Evolutionary conservation across 2,329 filamentous ascomycete genomes (phyloP).

Genomic region (Aspergillus transmontanensis): DNA sequence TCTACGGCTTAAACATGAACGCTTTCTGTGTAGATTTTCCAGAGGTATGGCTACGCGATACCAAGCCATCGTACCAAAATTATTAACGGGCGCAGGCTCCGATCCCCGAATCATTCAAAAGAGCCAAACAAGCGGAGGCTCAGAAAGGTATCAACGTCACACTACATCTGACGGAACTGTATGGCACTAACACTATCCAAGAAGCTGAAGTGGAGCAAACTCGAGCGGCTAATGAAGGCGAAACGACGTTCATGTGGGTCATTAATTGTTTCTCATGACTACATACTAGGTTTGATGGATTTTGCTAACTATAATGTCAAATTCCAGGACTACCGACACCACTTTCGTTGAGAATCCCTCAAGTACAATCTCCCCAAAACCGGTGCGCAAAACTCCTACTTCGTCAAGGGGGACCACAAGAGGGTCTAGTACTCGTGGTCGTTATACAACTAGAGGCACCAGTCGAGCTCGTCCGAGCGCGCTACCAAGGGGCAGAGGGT

Average conservation of each 20-base stretch:
- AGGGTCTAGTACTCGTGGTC: slow-evolving; percentile 30
- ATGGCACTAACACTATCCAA: slow-evolving; percentile 22
- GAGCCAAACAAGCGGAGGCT: slow-evolving; percentile 62
- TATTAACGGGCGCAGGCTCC: slow-evolving; percentile 62
- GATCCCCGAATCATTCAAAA: slow-evolving; percentile 77
- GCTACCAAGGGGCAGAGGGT: slow-evolving; percentile 43
- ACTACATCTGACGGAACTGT: background rate
- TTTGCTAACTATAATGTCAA: slow-evolving; percentile 8
- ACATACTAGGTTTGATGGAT: slow-evolving; percentile 6
- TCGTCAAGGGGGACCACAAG: slow-evolving; percentile 26
- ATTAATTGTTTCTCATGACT: background rate
- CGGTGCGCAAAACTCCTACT: slow-evolving; percentile 35
- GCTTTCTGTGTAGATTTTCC: slow-evolving; percentile 98
- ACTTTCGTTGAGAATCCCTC: slow-evolving; percentile 86
- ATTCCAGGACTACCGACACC: slow-evolving; percentile 78
- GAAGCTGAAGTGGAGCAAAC: slow-evolving; percentile 37
- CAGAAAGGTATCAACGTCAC: slow-evolving; percentile 43
- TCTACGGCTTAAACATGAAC: slow-evolving; percentile 98
- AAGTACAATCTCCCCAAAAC: slow-evolving; percentile 50
- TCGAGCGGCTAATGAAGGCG: slow-evolving; percentile 55
- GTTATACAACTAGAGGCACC: slow-evolving; percentile 42
- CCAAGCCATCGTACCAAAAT: background rate
- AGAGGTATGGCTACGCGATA: slow-evolving; percentile 61
- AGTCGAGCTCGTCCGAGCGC: slow-evolving; percentile 39
- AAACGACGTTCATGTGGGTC: slow-evolving; percentile 82